A percentile compares a stretch with the other conserved stretches of the same genome.
Evolutionary conservation across 1,139 yeast species (phyloP).

Genomic region (Zygosaccharomyces sapae): DNA sequence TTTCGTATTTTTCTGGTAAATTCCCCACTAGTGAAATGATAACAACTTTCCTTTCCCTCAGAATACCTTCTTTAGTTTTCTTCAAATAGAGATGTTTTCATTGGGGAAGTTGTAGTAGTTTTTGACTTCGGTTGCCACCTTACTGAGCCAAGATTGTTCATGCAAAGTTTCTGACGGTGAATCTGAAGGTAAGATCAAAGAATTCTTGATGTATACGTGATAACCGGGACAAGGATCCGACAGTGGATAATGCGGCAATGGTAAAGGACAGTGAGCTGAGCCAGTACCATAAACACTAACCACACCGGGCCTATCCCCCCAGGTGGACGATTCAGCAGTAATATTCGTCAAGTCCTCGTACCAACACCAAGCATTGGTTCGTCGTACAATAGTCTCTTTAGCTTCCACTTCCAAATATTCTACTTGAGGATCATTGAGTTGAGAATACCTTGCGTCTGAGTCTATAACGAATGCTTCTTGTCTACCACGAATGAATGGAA

Average conservation of each 20-base stretch:
- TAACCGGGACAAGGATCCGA: constrained; percentile 18
- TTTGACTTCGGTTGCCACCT: constrained; percentile 29
- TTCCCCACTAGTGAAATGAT: constrained; percentile 33
- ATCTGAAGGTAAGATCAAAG: constrained; percentile 31
- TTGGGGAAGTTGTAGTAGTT: constrained; percentile 33
- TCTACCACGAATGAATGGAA: constrained; percentile 9
- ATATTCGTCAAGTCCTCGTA: constrained; percentile 22
- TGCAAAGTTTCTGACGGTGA: constrained; percentile 31
- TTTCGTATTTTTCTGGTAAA: constrained; percentile 36
- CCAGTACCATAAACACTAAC: constrained; percentile 32
- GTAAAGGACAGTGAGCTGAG: constrained; percentile 31
- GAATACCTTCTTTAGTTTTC: constrained; percentile 12
- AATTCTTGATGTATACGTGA: constrained; percentile 27
- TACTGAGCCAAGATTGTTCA: constrained; percentile 28
- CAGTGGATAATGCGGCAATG: constrained; percentile 25
- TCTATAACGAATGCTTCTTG: constrained; percentile 16
- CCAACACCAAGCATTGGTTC: constrained; percentile 33
- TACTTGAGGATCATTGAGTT: constrained; percentile 28
- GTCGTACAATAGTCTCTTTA: constrained; percentile 20
- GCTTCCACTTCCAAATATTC: constrained; percentile 30
- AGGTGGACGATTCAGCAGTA: constrained; percentile 11
- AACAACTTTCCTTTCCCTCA: constrained; percentile 23
- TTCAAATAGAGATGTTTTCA: constrained; percentile 34
- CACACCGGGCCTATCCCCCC: constrained; percentile 24
- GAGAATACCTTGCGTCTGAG: constrained; percentile 26